Conservation (phyloP, 768 basidiomycete genomes). For the Lentinula sp. region DNA sequence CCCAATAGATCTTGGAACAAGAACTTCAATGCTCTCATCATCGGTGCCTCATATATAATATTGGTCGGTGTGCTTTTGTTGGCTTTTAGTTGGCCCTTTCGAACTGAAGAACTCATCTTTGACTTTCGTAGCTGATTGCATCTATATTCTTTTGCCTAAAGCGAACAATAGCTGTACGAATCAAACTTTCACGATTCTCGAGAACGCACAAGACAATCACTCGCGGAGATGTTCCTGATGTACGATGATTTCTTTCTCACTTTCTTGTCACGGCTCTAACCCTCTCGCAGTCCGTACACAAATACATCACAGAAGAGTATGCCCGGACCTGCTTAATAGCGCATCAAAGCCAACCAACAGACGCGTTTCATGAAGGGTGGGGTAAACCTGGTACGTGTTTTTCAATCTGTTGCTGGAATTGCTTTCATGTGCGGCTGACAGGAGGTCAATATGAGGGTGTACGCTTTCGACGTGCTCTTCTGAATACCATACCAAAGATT, state of each 20-base stretch:
- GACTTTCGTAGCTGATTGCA: constrained; percentile 39
- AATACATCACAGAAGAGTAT: constrained; percentile 69
- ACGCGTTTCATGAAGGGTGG: constrained; percentile 67
- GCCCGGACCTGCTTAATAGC: constrained; percentile 67
- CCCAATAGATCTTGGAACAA: constrained; percentile 44
- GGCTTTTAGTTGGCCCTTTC: not conserved
- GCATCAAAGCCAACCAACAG: constrained; percentile 65
- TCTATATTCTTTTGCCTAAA: constrained; percentile 63
- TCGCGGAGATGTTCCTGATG: constrained; percentile 56
- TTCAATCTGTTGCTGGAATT: not conserved
- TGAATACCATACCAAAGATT: constrained; percentile 64
- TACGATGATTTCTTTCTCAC: constrained; percentile 17
- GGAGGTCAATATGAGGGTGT: constrained; percentile 57
- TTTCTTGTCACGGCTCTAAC: not conserved
- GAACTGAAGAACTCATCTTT: not conserved
- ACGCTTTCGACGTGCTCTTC: constrained; percentile 60
- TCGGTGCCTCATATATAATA: constrained; percentile 64
- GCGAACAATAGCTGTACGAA: constrained; percentile 59
- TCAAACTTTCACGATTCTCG: constrained; percentile 62
- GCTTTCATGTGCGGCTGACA: constrained; percentile 11
- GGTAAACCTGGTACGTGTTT: constrained; percentile 52
- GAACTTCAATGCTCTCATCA: constrained; percentile 64
- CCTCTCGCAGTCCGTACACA: constrained; percentile 47
- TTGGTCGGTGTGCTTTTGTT: constrained; percentile 40
- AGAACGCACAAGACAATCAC: constrained; percentile 49